Evolutionary conservation across 139 green algal genomes (phyloP).

Genomic region (Ulvella scutata): DNA sequence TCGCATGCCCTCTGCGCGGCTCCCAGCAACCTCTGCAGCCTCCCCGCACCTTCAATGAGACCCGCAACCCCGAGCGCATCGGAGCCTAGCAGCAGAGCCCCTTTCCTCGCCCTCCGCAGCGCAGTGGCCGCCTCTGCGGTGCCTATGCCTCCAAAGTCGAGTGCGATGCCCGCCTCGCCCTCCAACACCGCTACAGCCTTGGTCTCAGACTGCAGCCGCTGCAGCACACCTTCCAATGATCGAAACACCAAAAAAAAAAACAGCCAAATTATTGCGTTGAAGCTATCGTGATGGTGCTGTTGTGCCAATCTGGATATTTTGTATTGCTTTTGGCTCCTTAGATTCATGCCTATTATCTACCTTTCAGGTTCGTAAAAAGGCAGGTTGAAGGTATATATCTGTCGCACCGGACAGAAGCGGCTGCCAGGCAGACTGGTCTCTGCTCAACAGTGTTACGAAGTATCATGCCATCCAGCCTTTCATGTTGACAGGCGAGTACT

Average conservation of each 20-base stretch:
- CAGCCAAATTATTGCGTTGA: not conserved
- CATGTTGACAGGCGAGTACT: too few relatives aligned
- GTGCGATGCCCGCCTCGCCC: conserved; percentile 22
- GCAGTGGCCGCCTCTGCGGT: conserved; percentile 28
- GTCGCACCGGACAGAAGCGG: too few relatives aligned
- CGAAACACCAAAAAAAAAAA: not conserved
- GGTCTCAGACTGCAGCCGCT: not conserved
- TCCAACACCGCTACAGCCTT: conserved; percentile 36
- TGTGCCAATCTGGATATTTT: not conserved
- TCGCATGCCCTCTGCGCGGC: conserved; percentile 2
- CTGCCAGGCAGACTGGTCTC: too few relatives aligned
- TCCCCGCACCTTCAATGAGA: conserved; percentile 18
- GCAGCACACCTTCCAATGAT: not conserved
- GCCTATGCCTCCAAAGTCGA: conserved; percentile 66
- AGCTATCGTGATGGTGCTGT: not conserved
- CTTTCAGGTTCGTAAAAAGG: too few relatives aligned
- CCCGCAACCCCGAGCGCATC: conserved; percentile 21
- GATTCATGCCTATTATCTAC: too few relatives aligned
- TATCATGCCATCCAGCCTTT: not conserved
- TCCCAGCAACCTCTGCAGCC: conserved; percentile 14
- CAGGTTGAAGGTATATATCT: too few relatives aligned
- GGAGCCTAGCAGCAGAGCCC: conserved; percentile 32
- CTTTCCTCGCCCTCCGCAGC: conserved; percentile 33
- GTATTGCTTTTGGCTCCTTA: not conserved
- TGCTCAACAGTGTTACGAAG: too few relatives aligned